Evolutionary conservation across 78 protist species (phyloP).

Genomic region (Dictyostelium intermedium): DNA sequence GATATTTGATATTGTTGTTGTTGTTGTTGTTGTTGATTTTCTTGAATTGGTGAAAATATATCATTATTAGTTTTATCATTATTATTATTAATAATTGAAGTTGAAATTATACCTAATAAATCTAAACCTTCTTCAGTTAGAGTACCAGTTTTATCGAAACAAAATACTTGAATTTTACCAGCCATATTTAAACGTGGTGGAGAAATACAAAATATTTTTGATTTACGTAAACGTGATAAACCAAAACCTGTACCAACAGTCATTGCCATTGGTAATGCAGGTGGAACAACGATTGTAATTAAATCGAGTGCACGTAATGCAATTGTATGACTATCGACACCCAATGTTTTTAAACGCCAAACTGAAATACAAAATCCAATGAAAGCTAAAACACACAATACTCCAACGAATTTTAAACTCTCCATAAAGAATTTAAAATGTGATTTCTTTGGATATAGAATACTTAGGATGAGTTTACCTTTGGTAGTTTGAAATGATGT

Average conservation of each 20-base stretch:
- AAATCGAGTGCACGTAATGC: slow-evolving; percentile 85
- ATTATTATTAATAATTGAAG: not conserved
- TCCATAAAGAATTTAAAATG: slow-evolving; percentile 85
- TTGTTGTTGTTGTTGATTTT: not conserved
- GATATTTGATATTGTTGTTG: not conserved
- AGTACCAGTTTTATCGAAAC: slow-evolving; percentile 97
- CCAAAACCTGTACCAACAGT: slow-evolving; percentile 90
- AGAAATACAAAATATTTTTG: slow-evolving; percentile 81
- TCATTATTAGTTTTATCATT: not conserved
- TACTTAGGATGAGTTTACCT: slow-evolving; percentile 84
- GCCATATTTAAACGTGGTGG: slow-evolving; percentile 85
- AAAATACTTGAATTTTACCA: slow-evolving; percentile 85
- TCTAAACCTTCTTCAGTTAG: slow-evolving; percentile 94
- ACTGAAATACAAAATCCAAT: slow-evolving; percentile 55
- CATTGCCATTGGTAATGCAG: slow-evolving; percentile 93
- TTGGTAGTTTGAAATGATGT: slow-evolving; percentile 88
- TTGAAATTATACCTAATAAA: slow-evolving; percentile 76
- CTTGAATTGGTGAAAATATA: not conserved
- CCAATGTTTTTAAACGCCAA: slow-evolving; percentile 12
- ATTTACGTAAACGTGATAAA: slow-evolving; percentile 57
- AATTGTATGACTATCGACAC: not conserved
- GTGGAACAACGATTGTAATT: slow-evolving; percentile 92
- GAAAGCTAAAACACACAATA: slow-evolving; percentile 61
- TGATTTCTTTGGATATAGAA: slow-evolving; percentile 87
- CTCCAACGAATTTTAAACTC: slow-evolving; percentile 82